Evolutionary conservation across 176 grass and related monocot genomes (phyloP).

Genomic region (Avena sativa): DNA sequence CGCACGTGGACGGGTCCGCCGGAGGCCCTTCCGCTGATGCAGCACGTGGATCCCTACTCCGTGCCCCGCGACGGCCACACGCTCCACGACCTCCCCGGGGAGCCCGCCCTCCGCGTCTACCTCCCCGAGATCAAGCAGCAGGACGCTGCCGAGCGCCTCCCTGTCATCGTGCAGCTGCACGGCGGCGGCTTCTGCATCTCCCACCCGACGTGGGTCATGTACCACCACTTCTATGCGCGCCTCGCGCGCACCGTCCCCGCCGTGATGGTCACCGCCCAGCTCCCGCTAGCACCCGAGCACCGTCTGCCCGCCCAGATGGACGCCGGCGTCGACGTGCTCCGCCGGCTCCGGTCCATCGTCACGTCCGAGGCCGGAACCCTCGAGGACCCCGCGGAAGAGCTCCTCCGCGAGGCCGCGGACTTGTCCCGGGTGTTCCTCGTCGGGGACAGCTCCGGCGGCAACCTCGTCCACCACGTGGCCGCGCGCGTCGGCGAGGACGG

Average conservation of each 20-base stretch:
- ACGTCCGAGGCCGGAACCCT: neutral
- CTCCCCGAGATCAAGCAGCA: constrained; percentile 40
- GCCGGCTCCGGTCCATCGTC: constrained; percentile 55
- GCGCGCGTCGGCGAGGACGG: constrained; percentile 44
- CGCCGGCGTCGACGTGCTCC: constrained; percentile 54
- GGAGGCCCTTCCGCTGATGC: constrained; percentile 72
- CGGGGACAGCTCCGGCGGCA: constrained; percentile 90
- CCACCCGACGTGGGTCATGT: constrained; percentile 70
- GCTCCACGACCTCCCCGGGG: constrained; percentile 76
- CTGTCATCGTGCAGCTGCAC: constrained; percentile 74
- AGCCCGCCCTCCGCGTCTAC: constrained; percentile 75
- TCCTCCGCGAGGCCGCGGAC: constrained; percentile 58
- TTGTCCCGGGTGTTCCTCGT: constrained; percentile 75
- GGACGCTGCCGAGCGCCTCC: constrained; percentile 7
- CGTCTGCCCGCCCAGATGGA: constrained; percentile 70
- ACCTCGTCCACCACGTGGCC: constrained; percentile 67
- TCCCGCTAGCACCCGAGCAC: constrained; percentile 72
- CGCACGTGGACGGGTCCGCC: constrained; percentile 83
- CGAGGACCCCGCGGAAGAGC: constrained; percentile 27
- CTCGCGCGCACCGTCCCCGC: constrained; percentile 59
- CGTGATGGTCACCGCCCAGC: constrained; percentile 63
- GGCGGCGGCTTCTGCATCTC: constrained; percentile 94
- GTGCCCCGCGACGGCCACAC: constrained; percentile 65
- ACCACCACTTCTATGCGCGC: constrained; percentile 84
- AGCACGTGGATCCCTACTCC: constrained; percentile 56